Evolutionary conservation across 768 basidiomycete species (phyloP).

Genomic region (Mycena polygramma): DNA sequence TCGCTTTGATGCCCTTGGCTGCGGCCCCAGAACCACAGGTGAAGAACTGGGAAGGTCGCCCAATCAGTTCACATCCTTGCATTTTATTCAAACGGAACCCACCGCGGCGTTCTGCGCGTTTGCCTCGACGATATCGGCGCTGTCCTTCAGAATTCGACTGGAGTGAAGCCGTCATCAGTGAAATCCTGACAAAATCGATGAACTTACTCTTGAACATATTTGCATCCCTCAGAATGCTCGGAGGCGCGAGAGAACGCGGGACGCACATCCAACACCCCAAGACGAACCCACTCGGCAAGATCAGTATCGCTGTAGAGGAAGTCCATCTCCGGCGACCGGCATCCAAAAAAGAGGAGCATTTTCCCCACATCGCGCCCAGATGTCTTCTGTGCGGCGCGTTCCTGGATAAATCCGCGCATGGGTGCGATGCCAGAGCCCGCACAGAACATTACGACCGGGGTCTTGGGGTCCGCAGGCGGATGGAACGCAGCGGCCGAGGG

Average conservation of each 20-base stretch:
- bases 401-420: constrained; percentile 6
- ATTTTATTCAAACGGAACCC: neutral
- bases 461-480: neutral
- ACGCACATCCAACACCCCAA: neutral
- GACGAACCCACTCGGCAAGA: neutral
- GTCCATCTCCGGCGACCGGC: neutral
- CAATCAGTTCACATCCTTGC: neutral
- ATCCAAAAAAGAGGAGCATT: constrained; percentile 1
- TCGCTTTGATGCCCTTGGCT: constrained; percentile 54
- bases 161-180: neutral
- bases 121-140: constrained; percentile 46
- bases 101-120: constrained; percentile 52
- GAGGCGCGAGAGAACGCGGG: neutral
- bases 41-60: constrained; percentile 48
- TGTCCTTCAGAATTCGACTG: constrained; percentile 35
- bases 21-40: constrained; percentile 57
- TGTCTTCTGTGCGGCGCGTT: constrained; percentile 1
- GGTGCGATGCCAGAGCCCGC: neutral
- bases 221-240: neutral
- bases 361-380: neutral
- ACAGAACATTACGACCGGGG: constrained; percentile 3
- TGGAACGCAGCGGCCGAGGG: neutral
- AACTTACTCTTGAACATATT: neutral
- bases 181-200: neutral
- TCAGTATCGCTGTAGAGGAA: neutral